phyloP scores from a whole-genome alignment of 2,329 filamentous ascomycete species.

The Penicillium frequentans region DNA sequence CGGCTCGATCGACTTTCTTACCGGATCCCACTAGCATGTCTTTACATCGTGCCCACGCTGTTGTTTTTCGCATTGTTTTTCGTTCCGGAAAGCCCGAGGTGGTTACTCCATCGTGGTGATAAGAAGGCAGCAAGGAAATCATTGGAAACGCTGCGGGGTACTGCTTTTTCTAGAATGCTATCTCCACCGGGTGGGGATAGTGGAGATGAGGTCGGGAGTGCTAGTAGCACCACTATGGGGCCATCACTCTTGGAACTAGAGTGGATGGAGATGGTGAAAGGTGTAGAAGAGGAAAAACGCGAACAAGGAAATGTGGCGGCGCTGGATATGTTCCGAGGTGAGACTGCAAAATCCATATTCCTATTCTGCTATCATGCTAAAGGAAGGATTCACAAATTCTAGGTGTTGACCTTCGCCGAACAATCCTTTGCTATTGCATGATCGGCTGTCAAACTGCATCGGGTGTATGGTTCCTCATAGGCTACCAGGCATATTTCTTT shows the following conservation, averaged over 20 bases:
- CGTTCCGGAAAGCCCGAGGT: conserved; percentile 30
- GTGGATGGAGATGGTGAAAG: conserved; percentile 13
- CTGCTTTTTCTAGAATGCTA: background rate
- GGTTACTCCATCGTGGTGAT: conserved; percentile 24
- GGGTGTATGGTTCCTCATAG: conserved; percentile 54
- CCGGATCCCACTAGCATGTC: conserved; percentile 22
- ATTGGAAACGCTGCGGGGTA: conserved; percentile 6
- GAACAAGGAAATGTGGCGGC: conserved; percentile 7
- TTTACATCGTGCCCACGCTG: conserved; percentile 24
- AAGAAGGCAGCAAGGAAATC: conserved; percentile 11
- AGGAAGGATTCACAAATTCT: background rate
- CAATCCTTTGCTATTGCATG: conserved; percentile 51
- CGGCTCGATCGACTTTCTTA: conserved; percentile 32
- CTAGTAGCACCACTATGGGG: background rate
- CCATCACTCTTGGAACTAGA: conserved; percentile 9
- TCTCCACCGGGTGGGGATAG: background rate
- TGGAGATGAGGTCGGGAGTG: conserved; percentile 1
- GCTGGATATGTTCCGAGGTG: conserved; percentile 12
- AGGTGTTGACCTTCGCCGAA: conserved; percentile 51
- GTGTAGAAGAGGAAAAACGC: conserved; percentile 13
- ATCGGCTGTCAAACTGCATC: conserved; percentile 49
- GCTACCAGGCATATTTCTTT: conserved; percentile 53
- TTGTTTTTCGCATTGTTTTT: conserved; percentile 26
- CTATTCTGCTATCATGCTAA: background rate
- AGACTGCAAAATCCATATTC: background rate